Percentiles rank a stretch among this genome's conserved stretches.
phyloP scores from a whole-genome alignment of 2,329 filamentous ascomycete species.

The Alternaria infectoria region DNA sequence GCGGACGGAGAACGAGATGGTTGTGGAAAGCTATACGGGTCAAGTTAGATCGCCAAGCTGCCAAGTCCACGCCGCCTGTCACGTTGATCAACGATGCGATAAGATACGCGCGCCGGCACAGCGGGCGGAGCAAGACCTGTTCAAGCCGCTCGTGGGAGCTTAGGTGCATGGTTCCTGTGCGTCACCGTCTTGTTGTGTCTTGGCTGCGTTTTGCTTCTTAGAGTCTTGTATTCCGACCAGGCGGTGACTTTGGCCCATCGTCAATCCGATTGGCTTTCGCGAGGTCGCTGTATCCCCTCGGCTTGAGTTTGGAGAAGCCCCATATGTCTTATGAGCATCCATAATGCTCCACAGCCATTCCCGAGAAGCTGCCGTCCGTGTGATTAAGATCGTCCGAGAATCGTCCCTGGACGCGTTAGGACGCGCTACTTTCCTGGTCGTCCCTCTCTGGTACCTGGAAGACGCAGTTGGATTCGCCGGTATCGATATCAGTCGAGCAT shows the following conservation, averaged over 20 bases:
- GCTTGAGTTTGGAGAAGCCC: not conserved
- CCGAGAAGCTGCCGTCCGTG: not conserved
- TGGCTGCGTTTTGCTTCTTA: constrained; percentile 10
- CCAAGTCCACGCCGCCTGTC: constrained; percentile 22
- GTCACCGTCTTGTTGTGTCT: constrained; percentile 4
- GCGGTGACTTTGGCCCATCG: not conserved
- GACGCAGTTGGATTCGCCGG: constrained; percentile 15
- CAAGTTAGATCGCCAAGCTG: constrained; percentile 26
- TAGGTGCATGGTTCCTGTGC: not conserved
- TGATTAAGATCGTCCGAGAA: not conserved
- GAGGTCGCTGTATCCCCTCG: not conserved
- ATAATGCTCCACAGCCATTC: not conserved
- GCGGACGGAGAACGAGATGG: constrained; percentile 9
- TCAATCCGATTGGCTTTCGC: not conserved
- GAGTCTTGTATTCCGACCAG: not conserved
- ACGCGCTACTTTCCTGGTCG: not conserved
- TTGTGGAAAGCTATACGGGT: constrained; percentile 9
- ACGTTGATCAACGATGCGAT: constrained; percentile 22
- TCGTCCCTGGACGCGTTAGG: not conserved
- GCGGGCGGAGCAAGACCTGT: constrained; percentile 3
- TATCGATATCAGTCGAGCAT: constrained; percentile 16
- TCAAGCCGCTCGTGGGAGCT: constrained; percentile 1
- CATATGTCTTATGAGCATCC: not conserved
- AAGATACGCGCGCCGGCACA: constrained; percentile 15
- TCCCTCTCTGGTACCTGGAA: constrained; percentile 9